A percentile compares a stretch with the other conserved stretches of the same genome.
Conservation (phyloP, 495 filamentous ascomycete genomes). For the Penicillium samsonianum region DNA sequence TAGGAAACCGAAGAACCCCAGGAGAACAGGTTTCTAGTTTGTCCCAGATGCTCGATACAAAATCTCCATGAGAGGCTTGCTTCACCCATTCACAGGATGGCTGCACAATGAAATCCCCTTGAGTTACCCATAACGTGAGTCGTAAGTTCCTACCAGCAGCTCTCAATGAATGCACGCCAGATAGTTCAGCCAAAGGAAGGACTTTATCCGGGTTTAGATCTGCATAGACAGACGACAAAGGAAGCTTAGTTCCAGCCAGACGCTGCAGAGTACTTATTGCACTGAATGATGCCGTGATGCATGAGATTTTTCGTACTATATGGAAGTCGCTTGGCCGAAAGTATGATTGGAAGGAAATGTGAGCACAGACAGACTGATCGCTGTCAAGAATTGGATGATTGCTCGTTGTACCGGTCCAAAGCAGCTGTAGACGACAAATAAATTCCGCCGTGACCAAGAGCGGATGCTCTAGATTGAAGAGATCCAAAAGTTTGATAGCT, state of each 20-base stretch:
- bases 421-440: neutral
- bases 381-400: neutral
- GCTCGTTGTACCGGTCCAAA: neutral
- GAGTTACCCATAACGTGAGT: neutral
- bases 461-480: neutral
- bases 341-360: neutral
- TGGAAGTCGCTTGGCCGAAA: neutral
- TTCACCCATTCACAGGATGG: neutral
- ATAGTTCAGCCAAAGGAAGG: neutral
- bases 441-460: neutral
- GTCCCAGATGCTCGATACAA: neutral
- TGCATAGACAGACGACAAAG: neutral
- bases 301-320: neutral
- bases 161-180: neutral
- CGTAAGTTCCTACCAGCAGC: neutral
- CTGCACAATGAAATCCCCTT: neutral
- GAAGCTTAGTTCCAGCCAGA: neutral
- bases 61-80: neutral
- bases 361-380: neutral
- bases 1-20: neutral
- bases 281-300: neutral
- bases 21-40: neutral
- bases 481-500: neutral
- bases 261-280: neutral
- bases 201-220: neutral